Percentiles rank a stretch among this genome's conserved stretches.
phyloP scores from a whole-genome alignment of 2,329 filamentous ascomycete species.

The Colletotrichum plurivorum region DNA sequence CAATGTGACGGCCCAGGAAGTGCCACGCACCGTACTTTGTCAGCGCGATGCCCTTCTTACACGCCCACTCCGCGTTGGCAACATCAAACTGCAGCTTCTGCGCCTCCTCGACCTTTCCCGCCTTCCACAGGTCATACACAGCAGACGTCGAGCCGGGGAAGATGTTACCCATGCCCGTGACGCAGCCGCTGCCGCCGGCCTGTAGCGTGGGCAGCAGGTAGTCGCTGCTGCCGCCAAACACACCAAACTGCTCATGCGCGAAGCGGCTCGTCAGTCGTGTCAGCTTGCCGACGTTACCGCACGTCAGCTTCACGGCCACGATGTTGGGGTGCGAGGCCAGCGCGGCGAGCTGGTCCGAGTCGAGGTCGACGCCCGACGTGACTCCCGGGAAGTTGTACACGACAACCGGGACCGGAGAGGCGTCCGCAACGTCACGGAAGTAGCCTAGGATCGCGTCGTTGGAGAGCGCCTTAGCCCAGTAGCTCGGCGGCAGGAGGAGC shows the following conservation, averaged over 20 bases:
- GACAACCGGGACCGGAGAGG: conserved; percentile 51
- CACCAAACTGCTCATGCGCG: conserved; percentile 55
- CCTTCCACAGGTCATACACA: conserved; percentile 58
- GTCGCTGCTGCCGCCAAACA: conserved; percentile 60
- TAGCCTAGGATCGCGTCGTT: conserved; percentile 70
- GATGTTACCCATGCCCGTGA: conserved; percentile 62
- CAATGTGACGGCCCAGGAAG: conserved; percentile 56
- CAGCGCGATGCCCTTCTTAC: conserved; percentile 62
- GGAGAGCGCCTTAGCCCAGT: conserved; percentile 74
- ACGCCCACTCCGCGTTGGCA: conserved; percentile 64
- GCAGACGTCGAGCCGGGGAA: conserved; percentile 59
- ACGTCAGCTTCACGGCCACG: conserved; percentile 66
- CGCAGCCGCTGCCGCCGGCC: conserved; percentile 57
- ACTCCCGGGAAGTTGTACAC: conserved; percentile 46
- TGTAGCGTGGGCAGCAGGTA: conserved; percentile 58
- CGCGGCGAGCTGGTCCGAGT: conserved; percentile 42
- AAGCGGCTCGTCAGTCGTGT: conserved; percentile 58
- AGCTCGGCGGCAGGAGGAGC: conserved; percentile 77
- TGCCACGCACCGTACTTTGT: conserved; percentile 63
- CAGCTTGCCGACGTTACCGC: conserved; percentile 73
- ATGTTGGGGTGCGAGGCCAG: conserved; percentile 73
- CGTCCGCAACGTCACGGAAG: conserved; percentile 73
- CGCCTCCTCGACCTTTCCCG: conserved; percentile 54
- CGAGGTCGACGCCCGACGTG: conserved; percentile 43
- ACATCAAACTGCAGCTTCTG: conserved; percentile 57